Base-by-base conservation (phyloP, 2,329 filamentous ascomycete species). In the Ceratocystis variospora region DNA sequence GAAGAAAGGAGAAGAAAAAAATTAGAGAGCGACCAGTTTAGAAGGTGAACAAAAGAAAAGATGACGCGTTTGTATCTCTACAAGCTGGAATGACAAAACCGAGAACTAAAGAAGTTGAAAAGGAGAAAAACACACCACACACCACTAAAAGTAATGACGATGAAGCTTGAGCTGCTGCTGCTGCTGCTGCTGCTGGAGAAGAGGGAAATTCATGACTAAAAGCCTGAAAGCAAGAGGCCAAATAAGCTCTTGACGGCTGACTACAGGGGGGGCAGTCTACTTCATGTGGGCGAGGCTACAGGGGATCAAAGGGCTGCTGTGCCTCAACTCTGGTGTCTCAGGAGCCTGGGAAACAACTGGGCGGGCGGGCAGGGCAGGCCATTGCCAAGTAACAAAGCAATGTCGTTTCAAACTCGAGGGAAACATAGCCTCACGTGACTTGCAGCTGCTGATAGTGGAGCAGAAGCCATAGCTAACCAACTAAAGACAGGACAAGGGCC, bases 181-280 rank as follows among this genome's bases (percentile, higher is more conserved):
- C 31, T 31, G 53, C 22, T 22, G 22, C 22, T 22, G 22, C 22
- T 22, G 22, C 22, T 22, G 22, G 45, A 63, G 22, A 41, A 41
- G 37, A 15, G 12, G 10, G 37, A 41, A 37, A 37, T 12, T 37
- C n/a, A 17, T 10, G 8, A 6, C 10, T 15, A 33, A 28, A 15
- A 10, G 2, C 61, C 28, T 19, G 5, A 5, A 25, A 28, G n/a
- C 37, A 53, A 64, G 55, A 65, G 63, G 63, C 63, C 63, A 65
- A 65, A 50, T 65, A 65, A 65, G 63, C 63, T 50, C 41, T 45
- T 46, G 15, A 31, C 53, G 17, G 53, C 25, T 53, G n/a, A 6
- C 46, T 33, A 31, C 53, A 57, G 22, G 53, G 28, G 50, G 31
- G 6, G 2, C 22, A 3, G 17, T n/a, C 8, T 37, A 12, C 33